Evolutionary conservation across 345 rosid species (phyloP).

Genomic region (Rhodamnia argentea): DNA sequence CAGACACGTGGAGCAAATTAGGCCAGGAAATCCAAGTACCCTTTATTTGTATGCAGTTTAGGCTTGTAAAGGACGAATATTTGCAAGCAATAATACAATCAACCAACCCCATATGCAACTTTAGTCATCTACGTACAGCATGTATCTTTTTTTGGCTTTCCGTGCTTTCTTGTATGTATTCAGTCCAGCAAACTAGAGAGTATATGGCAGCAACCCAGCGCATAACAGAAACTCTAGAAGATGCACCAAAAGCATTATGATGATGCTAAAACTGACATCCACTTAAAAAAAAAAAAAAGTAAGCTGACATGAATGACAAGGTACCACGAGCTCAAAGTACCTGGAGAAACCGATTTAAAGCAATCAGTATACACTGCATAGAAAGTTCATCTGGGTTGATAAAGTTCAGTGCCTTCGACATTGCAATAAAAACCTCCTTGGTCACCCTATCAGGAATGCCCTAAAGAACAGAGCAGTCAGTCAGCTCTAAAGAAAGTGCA

Average conservation of each 20-base stretch:
- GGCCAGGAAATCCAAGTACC: background rate
- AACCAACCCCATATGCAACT: background rate
- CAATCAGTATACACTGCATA: constrained; percentile 90
- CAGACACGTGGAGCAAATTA: background rate
- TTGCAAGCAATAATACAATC: background rate
- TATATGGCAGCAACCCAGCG: background rate
- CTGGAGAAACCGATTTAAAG: constrained; percentile 94
- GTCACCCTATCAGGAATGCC: constrained; percentile 94
- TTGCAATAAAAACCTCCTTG: constrained; percentile 88
- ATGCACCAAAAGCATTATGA: background rate
- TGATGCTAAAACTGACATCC: background rate
- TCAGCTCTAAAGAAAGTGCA: background rate
- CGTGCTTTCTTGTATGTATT: background rate
- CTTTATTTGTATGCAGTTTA: background rate
- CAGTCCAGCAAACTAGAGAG: background rate
- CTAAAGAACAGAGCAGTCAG: constrained; percentile 16
- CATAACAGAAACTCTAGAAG: background rate
- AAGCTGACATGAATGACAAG: background rate
- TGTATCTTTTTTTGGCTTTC: background rate
- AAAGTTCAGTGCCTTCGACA: constrained; percentile 95
- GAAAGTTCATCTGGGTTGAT: constrained; percentile 93
- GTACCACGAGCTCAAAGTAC: constrained; percentile 13
- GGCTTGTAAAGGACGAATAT: background rate
- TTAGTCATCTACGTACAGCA: background rate
- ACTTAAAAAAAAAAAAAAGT: background rate